These are phyloP conservation scores for Eutrema heterophyllum DNA, from an alignment of 345 rosid genomes.

Conservation along the genomic window DNA sequence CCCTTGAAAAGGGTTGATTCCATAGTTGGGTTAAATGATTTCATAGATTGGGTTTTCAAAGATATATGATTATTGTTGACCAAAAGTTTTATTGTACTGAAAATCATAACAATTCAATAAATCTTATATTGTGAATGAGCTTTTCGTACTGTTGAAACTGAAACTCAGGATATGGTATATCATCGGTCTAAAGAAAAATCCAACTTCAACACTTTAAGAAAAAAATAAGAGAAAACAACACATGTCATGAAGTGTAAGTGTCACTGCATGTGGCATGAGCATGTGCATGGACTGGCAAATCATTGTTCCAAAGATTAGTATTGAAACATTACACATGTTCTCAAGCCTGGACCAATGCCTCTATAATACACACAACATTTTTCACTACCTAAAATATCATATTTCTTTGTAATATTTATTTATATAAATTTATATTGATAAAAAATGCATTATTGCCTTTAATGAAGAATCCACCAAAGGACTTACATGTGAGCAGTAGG, in stretches of 20 bases:
- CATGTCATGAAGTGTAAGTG: conserved; percentile 11
- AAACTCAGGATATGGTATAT: not conserved
- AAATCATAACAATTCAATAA: not conserved
- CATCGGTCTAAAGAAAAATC: not conserved
- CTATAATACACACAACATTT: conserved; percentile 8
- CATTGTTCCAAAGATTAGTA: conserved; percentile 19
- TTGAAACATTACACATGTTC: conserved; percentile 28
- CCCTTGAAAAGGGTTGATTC: not conserved
- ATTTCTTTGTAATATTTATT: not conserved
- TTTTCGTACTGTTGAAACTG: not conserved
- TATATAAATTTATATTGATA: not conserved
- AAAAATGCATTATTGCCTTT: conserved; percentile 15
- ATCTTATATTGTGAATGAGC: not conserved
- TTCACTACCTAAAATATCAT: conserved; percentile 10
- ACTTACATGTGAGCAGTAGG: conserved; percentile 1
- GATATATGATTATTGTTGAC: not conserved
- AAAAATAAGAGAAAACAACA: not conserved
- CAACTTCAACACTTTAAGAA: not conserved
- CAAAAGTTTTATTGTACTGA: not conserved
- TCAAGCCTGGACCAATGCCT: conserved; percentile 24
- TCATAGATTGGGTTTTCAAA: not conserved
- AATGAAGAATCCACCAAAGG: conserved; percentile 8
- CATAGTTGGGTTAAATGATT: not conserved
- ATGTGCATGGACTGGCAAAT: conserved; percentile 28
- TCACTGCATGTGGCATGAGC: conserved; percentile 29